A percentile compares a stretch with the other conserved stretches of the same genome.
These are phyloP conservation scores for Deinandra increscens DNA, from an alignment of 129 eudicot genomes.

Conservation along the genomic window DNA sequence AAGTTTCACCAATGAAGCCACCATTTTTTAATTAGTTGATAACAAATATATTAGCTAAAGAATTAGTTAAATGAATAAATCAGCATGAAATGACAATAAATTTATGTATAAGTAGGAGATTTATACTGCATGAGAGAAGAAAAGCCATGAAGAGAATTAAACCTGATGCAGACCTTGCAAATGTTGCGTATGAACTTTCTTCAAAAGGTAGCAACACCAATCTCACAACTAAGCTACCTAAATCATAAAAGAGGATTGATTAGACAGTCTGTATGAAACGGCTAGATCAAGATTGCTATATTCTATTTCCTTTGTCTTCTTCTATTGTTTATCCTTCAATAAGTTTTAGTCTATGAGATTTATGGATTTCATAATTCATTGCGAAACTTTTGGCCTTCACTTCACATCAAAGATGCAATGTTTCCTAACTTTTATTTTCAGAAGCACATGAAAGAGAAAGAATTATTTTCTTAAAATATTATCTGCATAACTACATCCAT, in stretches of 20 bases:
- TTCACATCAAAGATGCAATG: conserved; percentile 11
- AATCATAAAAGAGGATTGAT: conserved; percentile 28
- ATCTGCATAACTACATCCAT: conserved; percentile 4
- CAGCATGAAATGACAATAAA: background rate
- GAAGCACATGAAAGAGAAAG: background rate
- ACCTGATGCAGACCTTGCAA: conserved; percentile 99
- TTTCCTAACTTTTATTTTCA: background rate
- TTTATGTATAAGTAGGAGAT: background rate
- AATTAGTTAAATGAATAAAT: background rate
- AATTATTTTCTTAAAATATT: background rate
- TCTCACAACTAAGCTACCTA: conserved; percentile 99
- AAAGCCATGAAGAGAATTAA: conserved; percentile 37
- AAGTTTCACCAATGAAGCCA: background rate
- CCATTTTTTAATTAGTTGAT: conserved; percentile 7
- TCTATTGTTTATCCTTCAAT: background rate
- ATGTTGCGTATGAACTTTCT: conserved; percentile 95
- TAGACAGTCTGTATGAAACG: conserved; percentile 14
- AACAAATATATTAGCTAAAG: background rate
- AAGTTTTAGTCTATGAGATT: background rate
- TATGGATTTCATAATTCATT: conserved; percentile 8
- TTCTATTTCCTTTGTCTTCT: background rate
- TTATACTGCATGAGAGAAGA: conserved; percentile 11
- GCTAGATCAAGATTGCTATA: conserved; percentile 4
- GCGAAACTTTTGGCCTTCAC: background rate
- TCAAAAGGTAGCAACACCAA: conserved; percentile 94